Evolutionary conservation across 2,329 filamentous ascomycete genomes (phyloP).

Genomic region (Alternaria panax): DNA sequence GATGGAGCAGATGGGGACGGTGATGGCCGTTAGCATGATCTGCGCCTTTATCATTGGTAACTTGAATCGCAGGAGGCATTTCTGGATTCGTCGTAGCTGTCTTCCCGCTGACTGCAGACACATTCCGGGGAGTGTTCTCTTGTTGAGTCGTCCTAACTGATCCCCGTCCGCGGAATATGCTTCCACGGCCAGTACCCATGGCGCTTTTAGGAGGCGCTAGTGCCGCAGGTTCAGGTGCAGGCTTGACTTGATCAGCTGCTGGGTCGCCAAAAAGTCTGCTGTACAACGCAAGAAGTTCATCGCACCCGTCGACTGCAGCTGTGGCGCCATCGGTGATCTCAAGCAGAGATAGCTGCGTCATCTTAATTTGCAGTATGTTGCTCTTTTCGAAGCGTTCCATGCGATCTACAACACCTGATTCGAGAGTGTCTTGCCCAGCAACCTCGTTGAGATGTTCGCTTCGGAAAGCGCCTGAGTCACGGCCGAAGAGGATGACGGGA

Average conservation of each 20-base stretch:
- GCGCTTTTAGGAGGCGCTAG: constrained; percentile 65
- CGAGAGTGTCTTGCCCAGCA: constrained; percentile 22
- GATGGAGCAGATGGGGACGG: constrained; percentile 42
- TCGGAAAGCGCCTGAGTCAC: constrained; percentile 60
- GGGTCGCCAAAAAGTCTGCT: constrained; percentile 77
- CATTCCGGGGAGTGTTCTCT: constrained; percentile 26
- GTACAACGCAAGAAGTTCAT: constrained; percentile 84
- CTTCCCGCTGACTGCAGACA: constrained; percentile 37
- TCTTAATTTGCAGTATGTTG: constrained; percentile 89
- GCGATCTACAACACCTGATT: constrained; percentile 70
- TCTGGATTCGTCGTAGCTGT: constrained; percentile 38
- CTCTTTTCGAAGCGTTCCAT: constrained; percentile 88
- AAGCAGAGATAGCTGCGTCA: constrained; percentile 86
- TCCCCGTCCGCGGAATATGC: constrained; percentile 71
- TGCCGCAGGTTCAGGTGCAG: constrained; percentile 53
- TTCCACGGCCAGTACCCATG: constrained; percentile 74
- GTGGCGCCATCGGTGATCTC: constrained; percentile 85
- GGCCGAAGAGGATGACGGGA: constrained; percentile 72
- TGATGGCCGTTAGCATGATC: constrained; percentile 47
- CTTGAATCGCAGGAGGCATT: constrained; percentile 74
- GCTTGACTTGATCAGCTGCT: constrained; percentile 44
- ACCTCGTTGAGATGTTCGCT: constrained; percentile 70
- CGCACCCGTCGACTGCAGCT: constrained; percentile 85
- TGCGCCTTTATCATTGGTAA: constrained; percentile 69
- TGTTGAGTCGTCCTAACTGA: constrained; percentile 40